Evolutionary conservation across 225 moss, liverwort and hornwort genomes (phyloP), one percentile per base, ranked within the genome.

Genomic region (Sphagnum tenellum): DNA sequence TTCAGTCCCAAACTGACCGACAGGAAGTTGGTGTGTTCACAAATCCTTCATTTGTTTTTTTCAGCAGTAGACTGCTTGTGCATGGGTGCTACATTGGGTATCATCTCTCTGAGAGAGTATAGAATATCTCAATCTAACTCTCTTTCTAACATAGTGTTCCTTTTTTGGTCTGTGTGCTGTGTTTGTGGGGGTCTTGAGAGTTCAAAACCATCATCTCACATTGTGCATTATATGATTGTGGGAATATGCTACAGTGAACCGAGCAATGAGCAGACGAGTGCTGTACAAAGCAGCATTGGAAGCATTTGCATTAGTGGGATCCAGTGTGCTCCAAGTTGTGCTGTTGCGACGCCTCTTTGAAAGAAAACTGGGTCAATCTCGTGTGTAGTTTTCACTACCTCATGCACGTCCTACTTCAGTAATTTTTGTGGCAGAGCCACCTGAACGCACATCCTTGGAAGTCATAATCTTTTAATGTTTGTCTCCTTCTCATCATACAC

Each of bases 281-380:
- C 64, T 81, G 47, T 79, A 70, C 62, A 86, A 82, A 44, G 77
- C 74, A n/a, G 8, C 64, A 49, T 48, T 76, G 58, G 82, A 82
- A 69, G 70, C 66, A 0, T 48, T 75, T 49, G 70, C 73, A 44
- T 60, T 79, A 12, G 48, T 79, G 0, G 46, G 53, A 3, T 69
- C 73, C 55, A 75, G 82, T 45, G 64, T 49, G 47, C 49, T 82
- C 2, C 77, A 86, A 71, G 70, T 82, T 13, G 5, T 68, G 45
- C n/a, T 79, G 5, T 52, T 82, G 46, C 70, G 82, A 44, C 70
- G 56, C 6, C 47, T 86, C 5, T n/a, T 86, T 7, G 59, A 47
- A 2, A 79, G 74, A 49, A 73, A 73, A 63, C 50, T 84, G 48
- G 69, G 60, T 6, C 8, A 12, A 9, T 67, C 67, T 12, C 48